Evolutionary conservation across 2,329 filamentous ascomycete species (phyloP).

Genomic region (Calonectria pteridis): DNA sequence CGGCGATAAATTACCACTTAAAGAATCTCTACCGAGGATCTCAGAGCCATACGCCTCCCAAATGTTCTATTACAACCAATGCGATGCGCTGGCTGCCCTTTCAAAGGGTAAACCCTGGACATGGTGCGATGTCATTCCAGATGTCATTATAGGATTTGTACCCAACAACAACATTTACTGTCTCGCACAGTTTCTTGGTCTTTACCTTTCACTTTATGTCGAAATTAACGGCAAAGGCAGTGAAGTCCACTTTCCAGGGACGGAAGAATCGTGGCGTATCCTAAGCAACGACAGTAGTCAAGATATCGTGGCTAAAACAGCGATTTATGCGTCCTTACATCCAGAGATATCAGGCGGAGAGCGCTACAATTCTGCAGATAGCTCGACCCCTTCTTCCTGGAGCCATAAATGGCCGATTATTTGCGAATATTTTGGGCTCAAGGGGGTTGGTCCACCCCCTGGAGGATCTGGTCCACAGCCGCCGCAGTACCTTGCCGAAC

Average conservation of each 20-base stretch:
- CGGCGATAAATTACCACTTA: conserved; percentile 51
- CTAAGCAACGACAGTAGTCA: conserved; percentile 53
- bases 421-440: conserved; percentile 59
- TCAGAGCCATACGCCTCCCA: conserved; percentile 55
- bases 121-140: conserved; percentile 58
- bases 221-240: conserved; percentile 52
- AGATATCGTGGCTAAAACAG: conserved; percentile 54
- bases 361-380: conserved; percentile 58
- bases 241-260: conserved; percentile 52
- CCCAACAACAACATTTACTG: conserved; percentile 58
- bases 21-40: conserved; percentile 55
- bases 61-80: conserved; percentile 62
- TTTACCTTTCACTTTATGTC: conserved; percentile 53
- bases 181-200: conserved; percentile 54
- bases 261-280: conserved; percentile 47
- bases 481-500: conserved; percentile 46
- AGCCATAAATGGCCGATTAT: conserved; percentile 59
- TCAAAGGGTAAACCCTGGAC: conserved; percentile 55
- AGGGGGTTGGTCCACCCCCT: conserved; percentile 50
- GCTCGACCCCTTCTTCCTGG: conserved; percentile 52
- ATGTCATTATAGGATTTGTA: conserved; percentile 58
- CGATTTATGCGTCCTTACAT: conserved; percentile 56
- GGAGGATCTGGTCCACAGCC: conserved; percentile 48
- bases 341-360: conserved; percentile 53
- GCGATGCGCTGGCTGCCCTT: conserved; percentile 53